Conservation (phyloP, 805 yeast species). For the Schwanniomyces yamadae region DNA sequence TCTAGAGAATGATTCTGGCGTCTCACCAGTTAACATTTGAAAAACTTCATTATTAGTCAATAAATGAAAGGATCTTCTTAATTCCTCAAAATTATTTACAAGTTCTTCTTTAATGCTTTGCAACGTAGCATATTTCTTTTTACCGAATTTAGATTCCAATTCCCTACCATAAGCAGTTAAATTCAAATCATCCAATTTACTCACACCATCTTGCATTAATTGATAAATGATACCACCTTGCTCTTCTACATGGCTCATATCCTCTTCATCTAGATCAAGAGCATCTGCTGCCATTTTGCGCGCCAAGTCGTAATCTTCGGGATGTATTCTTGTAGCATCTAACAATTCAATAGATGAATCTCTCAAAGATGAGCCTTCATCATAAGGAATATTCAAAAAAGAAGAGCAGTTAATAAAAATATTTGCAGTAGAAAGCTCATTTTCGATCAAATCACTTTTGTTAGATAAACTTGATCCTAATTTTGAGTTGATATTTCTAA, state of each 20-base stretch:
- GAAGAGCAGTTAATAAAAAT: conserved; percentile 92
- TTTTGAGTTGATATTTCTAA: conserved; percentile 71
- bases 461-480: conserved; percentile 59
- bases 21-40: conserved; percentile 87
- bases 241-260: conserved; percentile 72
- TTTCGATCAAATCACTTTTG: conserved; percentile 81
- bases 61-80: conserved; percentile 67
- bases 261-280: conserved; percentile 92
- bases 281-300: conserved; percentile 99
- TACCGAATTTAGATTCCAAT: conserved; percentile 68
- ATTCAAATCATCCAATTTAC: conserved; percentile 79
- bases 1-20: conserved; percentile 60
- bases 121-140: conserved; percentile 73
- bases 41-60: conserved; percentile 73
- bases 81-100: conserved; percentile 83
- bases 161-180: conserved; percentile 92
- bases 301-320: conserved; percentile 95
- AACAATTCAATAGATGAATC: conserved; percentile 73
- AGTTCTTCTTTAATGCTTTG: conserved; percentile 85
- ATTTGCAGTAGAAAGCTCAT: conserved; percentile 72
- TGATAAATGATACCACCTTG: conserved; percentile 80
- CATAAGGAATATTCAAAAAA: conserved; percentile 76
- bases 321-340: conserved; percentile 95
- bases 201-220: conserved; percentile 67
- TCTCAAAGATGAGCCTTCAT: conserved; percentile 52